Evolutionary conservation across 345 rosid species (phyloP).

Genomic region (Cardamine chenopodiifolia): DNA sequence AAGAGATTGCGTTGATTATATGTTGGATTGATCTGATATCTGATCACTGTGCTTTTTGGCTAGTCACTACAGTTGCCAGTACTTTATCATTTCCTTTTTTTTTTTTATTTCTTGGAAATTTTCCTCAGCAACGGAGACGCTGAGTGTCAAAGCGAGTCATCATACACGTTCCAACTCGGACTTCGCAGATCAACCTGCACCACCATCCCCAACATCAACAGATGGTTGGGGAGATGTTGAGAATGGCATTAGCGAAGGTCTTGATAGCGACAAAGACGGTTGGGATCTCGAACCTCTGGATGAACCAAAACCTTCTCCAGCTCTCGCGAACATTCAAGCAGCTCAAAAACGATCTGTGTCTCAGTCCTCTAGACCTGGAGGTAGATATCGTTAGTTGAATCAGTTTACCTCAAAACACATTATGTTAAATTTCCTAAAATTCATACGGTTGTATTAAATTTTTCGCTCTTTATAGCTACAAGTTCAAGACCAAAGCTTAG

Average conservation of each 20-base stretch:
- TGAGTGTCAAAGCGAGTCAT: constrained; percentile 54
- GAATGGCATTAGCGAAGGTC: constrained; percentile 74
- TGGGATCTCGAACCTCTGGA: constrained; percentile 97
- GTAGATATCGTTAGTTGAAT: constrained; percentile 44
- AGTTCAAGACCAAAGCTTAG: constrained; percentile 59
- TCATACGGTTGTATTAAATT: background rate
- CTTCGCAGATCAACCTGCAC: constrained; percentile 71
- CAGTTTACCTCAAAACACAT: constrained; percentile 14
- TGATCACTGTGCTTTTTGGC: background rate
- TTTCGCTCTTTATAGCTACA: constrained; percentile 47
- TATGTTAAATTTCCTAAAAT: background rate
- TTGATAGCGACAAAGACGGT: constrained; percentile 84
- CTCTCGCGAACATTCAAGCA: constrained; percentile 83
- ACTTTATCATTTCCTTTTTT: background rate
- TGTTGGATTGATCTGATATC: background rate
- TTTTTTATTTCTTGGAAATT: constrained; percentile 3
- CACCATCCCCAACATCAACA: constrained; percentile 85
- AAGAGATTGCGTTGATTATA: background rate
- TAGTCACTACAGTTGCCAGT: background rate
- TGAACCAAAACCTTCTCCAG: constrained; percentile 81
- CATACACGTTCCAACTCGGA: constrained; percentile 66
- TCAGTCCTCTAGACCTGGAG: constrained; percentile 70
- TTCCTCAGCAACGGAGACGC: constrained; percentile 55
- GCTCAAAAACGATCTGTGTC: constrained; percentile 85
- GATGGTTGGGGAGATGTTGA: constrained; percentile 99